Base-by-base conservation (phyloP, 2,329 filamentous ascomycete genomes). In the Cordyceps pruinosa region DNA sequence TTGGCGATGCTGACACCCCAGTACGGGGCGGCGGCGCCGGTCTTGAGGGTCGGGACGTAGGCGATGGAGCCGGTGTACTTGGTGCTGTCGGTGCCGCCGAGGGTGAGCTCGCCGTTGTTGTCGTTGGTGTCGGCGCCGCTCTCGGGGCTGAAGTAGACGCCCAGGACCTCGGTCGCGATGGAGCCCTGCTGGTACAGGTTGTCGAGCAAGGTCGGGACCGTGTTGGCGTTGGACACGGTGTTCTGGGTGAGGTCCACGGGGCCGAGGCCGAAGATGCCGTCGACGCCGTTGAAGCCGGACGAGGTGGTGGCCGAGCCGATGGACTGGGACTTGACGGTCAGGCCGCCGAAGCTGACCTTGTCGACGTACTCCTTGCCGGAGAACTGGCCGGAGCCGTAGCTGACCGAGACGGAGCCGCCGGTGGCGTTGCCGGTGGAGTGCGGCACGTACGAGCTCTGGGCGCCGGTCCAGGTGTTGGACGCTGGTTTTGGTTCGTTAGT, bases 331-430 rank as follows among this genome's bases (percentile, higher is more conserved):
- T 28, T 32, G 26, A 57, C 64, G 6, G 64, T 67, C 26, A 69
- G 65, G 28, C 67, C 67, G 28, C 62, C 64, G 42, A 70, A 69
- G 58, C 58, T 67, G 55, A 69, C 65, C 19, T 52, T 63, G 59
- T 70, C 68, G 41, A 59, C 64, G 57, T 67, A 67, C 58, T 65
- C 64, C 4, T 48, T 61, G 34, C 65, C 65, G 42, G 61, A 62
- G 61, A 67, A 67, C 4, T 61, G 62, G 41, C 63, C 65, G 34
- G 63, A 65, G 34, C 65, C 65, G 60, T 66, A 66, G 59, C 54
- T 60, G 48, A 66, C 64, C 5, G 51, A 59, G 58, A 67, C 62
- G 4, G 57, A 12, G 50, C 55, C 57, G 32, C 65, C 65, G 2
- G 64, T 66, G 57, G 61, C 55, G 17, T 52, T 42, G 25, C 56